Evolutionary conservation across 495 filamentous ascomycete species (phyloP), one percentile per base, ranked within the genome.

Genomic region (Hyaloscypha bicolor): DNA sequence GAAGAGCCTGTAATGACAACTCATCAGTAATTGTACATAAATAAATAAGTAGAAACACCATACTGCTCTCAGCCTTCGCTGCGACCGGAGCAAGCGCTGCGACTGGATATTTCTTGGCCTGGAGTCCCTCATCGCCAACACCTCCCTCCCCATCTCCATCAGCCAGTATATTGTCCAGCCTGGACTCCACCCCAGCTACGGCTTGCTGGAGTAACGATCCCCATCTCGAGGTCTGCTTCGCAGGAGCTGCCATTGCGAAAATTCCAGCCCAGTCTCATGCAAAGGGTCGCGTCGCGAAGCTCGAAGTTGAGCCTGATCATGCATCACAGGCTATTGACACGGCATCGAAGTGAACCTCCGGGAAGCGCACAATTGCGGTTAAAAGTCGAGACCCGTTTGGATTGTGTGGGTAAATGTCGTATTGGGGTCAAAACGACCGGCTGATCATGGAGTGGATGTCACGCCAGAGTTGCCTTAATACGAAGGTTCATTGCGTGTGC

Each of bases 101-200:
- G 22, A 58, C 25, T 25, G 63, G 16, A n/a, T 66, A 53, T 55
- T 72, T 72, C 45, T 67, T 73, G 4, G 59, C 11, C 25, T 52
- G 16, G 30, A 55, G 16, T 25, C 55, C 33, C 21, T 58, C 12
- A n/a, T 61, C 63, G 9, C 70, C 71, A n/a, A 91, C 87, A 48
- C 55, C 33, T 31, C 39, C 12, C 30, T 61, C 63, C 19, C 70
- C 71, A 12, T 90, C 87, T 37, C 88, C 86, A 51, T 97, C 94
- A 65, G 93, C 88, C 66, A 99, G 83, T 62, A 99, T 97, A 57
- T 86, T 91, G 76, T 99, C 95, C 51, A 99, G 82, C 57, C 91
- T 87, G 65, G 94, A 96, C 79, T 99, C 95, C 56, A 99, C 90
- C 48, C 93, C 93, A 32, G 93, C 93, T 60, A 97, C 93, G 62